Conservation (phyloP, 148 eudicot species). For the Fagopyrum tataricum region DNA sequence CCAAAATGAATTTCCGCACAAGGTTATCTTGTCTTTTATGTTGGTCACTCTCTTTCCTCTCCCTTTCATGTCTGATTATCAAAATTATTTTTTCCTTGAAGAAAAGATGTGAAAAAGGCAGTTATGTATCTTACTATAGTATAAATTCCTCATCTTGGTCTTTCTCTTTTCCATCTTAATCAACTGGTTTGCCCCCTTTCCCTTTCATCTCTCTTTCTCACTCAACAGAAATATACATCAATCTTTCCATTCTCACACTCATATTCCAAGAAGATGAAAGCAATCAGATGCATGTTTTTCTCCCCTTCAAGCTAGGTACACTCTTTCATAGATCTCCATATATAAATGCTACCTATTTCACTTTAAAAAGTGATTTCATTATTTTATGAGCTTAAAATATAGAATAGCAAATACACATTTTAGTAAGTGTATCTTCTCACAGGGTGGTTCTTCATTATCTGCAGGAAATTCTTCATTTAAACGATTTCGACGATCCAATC, state of each 20-base stretch:
- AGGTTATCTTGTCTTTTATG: not conserved
- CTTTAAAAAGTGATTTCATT: no score
- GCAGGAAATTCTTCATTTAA: not conserved
- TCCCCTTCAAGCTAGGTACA: not conserved
- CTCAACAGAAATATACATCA: not conserved
- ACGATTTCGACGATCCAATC: not conserved
- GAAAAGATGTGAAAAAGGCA: not conserved
- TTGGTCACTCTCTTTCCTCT: conserved; percentile 11
- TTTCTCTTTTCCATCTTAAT: conserved; percentile 9
- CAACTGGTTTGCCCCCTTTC: conserved; percentile 1
- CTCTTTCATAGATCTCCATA: not conserved
- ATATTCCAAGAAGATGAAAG: not conserved
- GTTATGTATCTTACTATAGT: not conserved
- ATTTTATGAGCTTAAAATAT: no score
- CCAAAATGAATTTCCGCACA: no score
- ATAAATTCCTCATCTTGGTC: conserved; percentile 7
- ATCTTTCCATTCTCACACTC: not conserved
- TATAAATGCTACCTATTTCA: not conserved
- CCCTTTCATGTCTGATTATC: not conserved
- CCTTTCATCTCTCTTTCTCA: not conserved
- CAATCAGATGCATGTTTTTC: not conserved
- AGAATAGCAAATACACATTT: not conserved
- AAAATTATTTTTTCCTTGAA: not conserved
- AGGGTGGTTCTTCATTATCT: not conserved
- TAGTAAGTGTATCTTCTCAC: not conserved